These are phyloP conservation scores for Ascocoryne sarcoides DNA, from an alignment of 2,329 filamentous ascomycete species.

Conservation along the genomic window DNA sequence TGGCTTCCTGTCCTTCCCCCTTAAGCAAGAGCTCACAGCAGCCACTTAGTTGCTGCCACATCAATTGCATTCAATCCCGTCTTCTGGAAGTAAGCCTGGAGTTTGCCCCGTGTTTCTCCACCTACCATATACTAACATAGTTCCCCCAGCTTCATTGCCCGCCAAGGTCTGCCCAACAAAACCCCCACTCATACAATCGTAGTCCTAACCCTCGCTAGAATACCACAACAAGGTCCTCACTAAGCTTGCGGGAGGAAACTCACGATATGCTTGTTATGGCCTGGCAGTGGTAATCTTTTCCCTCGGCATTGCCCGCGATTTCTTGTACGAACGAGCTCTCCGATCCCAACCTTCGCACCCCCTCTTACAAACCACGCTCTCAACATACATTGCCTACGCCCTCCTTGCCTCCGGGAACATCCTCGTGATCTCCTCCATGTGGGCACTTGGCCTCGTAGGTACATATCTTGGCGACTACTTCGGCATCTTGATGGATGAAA, in stretches of 20 bases:
- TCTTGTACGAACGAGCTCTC: constrained; percentile 78
- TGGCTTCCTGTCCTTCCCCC: constrained; percentile 2
- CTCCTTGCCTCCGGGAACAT: constrained; percentile 71
- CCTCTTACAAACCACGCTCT: constrained; percentile 51
- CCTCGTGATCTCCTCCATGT: constrained; percentile 83
- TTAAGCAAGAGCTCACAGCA: constrained; percentile 16
- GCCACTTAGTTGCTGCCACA: constrained; percentile 59
- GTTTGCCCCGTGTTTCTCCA: constrained; percentile 3
- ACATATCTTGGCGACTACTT: constrained; percentile 99
- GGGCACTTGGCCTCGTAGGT: constrained; percentile 83
- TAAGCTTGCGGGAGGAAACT: constrained; percentile 71
- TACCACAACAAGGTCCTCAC: constrained; percentile 88
- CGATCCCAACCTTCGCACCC: constrained; percentile 67
- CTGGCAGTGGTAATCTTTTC: constrained; percentile 86
- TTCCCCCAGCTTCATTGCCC: constrained; percentile 65
- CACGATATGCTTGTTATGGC: constrained; percentile 76
- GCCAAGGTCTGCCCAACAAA: constrained; percentile 50
- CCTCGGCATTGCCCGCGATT: constrained; percentile 81
- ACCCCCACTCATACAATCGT: constrained; percentile 7
- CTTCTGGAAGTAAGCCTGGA: constrained; percentile 88
- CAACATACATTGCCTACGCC: constrained; percentile 56
- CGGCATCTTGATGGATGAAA: constrained; percentile 91
- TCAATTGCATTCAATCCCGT: constrained; percentile 92
- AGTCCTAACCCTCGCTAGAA: constrained; percentile 44
- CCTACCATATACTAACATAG: constrained; percentile 7